These are phyloP conservation scores for Akanthomyces muscarius DNA, from an alignment of 2,329 filamentous ascomycete genomes.

Conservation along the genomic window DNA sequence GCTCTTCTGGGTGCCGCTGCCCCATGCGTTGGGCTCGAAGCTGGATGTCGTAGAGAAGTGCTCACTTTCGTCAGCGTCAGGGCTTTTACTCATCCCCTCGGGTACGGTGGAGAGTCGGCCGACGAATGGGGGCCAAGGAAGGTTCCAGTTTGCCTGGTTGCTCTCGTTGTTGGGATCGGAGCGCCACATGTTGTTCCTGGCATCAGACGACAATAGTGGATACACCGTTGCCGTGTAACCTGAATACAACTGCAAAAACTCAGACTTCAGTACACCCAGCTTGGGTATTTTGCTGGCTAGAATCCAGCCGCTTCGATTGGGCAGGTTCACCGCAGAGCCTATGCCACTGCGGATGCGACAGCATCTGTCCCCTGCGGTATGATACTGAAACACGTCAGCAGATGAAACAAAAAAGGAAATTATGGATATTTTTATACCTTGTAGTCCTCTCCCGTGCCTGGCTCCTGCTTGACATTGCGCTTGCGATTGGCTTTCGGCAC, in stretches of 20 bases:
- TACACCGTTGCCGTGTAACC: constrained; percentile 29
- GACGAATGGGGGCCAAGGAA: constrained; percentile 29
- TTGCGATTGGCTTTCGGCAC: constrained; percentile 24
- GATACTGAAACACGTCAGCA: constrained; percentile 19
- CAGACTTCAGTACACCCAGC: constrained; percentile 22
- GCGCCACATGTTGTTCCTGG: constrained; percentile 24
- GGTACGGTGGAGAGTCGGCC: constrained; percentile 8
- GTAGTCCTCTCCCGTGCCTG: constrained; percentile 22
- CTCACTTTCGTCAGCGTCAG: background rate
- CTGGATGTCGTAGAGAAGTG: background rate
- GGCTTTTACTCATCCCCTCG: background rate
- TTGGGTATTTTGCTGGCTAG: constrained; percentile 18
- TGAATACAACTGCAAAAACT: constrained; percentile 26
- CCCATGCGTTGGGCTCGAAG: background rate
- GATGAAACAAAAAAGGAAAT: background rate
- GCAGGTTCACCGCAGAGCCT: constrained; percentile 22
- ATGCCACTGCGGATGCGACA: constrained; percentile 27
- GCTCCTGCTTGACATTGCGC: constrained; percentile 20
- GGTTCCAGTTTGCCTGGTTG: constrained; percentile 25
- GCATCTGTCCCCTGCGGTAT: constrained; percentile 22
- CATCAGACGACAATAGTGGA: constrained; percentile 21
- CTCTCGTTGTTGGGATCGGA: constrained; percentile 31
- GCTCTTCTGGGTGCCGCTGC: background rate
- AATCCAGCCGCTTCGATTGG: constrained; percentile 34
- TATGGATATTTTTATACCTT: constrained; percentile 18